Evolutionary conservation across 2,329 filamentous ascomycete genomes (phyloP).

Genomic region (Diaporthe sp.): DNA sequence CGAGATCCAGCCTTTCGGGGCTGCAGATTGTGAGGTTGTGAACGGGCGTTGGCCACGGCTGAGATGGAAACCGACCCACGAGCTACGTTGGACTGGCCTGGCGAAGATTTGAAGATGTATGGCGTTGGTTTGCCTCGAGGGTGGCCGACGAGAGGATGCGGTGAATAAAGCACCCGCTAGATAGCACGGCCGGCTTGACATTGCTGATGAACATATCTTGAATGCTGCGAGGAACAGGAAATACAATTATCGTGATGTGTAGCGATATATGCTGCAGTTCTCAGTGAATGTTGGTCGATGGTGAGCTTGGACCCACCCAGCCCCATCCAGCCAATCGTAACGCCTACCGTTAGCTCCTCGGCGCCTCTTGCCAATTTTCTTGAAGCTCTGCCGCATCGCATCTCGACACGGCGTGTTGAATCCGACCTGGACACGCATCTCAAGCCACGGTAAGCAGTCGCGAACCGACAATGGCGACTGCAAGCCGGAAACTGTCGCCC

Average conservation of each 20-base stretch:
- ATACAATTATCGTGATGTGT: not conserved
- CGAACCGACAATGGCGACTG: conserved; percentile 46
- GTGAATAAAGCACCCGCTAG: not conserved
- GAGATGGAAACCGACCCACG: not conserved
- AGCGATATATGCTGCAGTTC: not conserved
- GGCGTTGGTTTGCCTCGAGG: not conserved
- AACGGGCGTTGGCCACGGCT: not conserved
- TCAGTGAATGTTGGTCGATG: not conserved
- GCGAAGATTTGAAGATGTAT: not conserved
- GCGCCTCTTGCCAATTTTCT: conserved; percentile 32
- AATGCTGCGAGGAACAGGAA: not conserved
- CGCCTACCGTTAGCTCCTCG: conserved; percentile 6
- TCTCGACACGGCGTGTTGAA: not conserved
- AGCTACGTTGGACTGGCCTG: too few relatives aligned
- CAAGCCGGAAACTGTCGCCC: conserved; percentile 62
- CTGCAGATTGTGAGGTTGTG: not conserved
- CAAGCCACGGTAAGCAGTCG: conserved; percentile 29
- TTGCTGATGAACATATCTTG: accelerated
- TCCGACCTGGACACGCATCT: conserved; percentile 1
- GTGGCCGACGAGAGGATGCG: not conserved
- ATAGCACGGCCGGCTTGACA: not conserved
- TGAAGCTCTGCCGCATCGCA: conserved; percentile 25
- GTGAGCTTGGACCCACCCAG: conserved; percentile 4
- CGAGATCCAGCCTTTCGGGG: not conserved
- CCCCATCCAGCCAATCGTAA: conserved; percentile 17